A percentile compares a stretch with the other conserved stretches of the same genome.
phyloP scores from a whole-genome alignment of 768 basidiomycete species.

The Termitomyces sp. region DNA sequence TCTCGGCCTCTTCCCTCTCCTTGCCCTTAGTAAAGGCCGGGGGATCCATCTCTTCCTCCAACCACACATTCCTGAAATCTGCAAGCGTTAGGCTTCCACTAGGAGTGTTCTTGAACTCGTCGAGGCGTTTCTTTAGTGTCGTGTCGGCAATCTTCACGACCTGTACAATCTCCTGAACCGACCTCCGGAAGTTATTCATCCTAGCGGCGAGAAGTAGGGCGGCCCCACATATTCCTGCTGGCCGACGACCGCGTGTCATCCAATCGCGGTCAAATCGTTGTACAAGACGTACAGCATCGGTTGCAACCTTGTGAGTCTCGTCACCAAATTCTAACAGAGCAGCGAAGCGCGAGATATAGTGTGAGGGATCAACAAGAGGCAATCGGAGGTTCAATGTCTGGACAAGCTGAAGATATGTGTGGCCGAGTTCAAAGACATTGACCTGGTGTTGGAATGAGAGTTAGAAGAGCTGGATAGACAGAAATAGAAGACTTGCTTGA shows the following conservation, averaged over 20 bases:
- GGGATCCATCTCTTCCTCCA: constrained; percentile 89
- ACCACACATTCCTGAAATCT: constrained; percentile 87
- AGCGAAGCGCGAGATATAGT: constrained; percentile 94
- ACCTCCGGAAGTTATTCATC: constrained; percentile 96
- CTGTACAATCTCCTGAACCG: constrained; percentile 93
- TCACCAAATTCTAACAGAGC: constrained; percentile 95
- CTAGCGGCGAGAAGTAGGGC: constrained; percentile 91
- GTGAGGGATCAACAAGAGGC: constrained; percentile 90
- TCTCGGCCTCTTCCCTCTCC: constrained; percentile 60
- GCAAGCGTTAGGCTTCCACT: constrained; percentile 81
- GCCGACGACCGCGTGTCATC: constrained; percentile 93
- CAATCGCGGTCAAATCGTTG: constrained; percentile 93
- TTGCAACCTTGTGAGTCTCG: constrained; percentile 85
- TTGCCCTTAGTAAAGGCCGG: constrained; percentile 80
- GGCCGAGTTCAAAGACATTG: constrained; percentile 95
- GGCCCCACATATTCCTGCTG: constrained; percentile 96
- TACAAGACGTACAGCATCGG: constrained; percentile 90
- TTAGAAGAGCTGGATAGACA: background rate
- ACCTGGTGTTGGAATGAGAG: constrained; percentile 44
- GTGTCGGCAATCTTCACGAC: constrained; percentile 99
- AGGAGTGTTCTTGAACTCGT: constrained; percentile 90
- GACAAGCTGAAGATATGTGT: constrained; percentile 92
- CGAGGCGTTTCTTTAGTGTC: constrained; percentile 86
- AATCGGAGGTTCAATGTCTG: constrained; percentile 80
- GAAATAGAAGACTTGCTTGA: constrained; percentile 43